Evolutionary conservation across 2,329 filamentous ascomycete species (phyloP).

Genomic region (Aspergillus arachidicola): DNA sequence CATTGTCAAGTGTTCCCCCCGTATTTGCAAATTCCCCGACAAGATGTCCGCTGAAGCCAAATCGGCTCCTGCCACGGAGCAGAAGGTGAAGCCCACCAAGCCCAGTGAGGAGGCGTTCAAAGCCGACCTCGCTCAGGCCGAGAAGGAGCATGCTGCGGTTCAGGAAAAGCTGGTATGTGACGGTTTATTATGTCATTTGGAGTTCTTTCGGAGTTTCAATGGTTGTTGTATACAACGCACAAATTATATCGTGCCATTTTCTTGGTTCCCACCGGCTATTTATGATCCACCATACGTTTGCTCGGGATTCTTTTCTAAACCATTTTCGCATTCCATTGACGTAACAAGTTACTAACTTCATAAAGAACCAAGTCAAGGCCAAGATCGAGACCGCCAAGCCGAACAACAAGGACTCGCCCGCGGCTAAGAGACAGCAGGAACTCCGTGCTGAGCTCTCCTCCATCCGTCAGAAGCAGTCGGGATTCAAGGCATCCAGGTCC

Average conservation of each 20-base stretch:
- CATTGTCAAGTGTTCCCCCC: slow-evolving; percentile 3
- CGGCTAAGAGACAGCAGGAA: slow-evolving; percentile 81
- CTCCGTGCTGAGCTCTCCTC: slow-evolving; percentile 78
- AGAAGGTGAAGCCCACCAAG: slow-evolving; percentile 70
- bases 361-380: slow-evolving; percentile 82
- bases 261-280: not conserved
- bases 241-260: too few species aligned
- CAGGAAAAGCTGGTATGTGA: slow-evolving; percentile 66
- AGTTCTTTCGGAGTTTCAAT: slow-evolving; percentile 2
- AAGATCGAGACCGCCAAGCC: slow-evolving; percentile 84
- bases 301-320: not conserved
- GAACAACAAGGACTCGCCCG: slow-evolving; percentile 78
- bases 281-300: not conserved
- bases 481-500: slow-evolving; percentile 79
- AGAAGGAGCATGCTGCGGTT: slow-evolving; percentile 81
- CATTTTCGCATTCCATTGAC: slow-evolving; percentile 4
- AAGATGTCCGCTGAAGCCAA: slow-evolving; percentile 39
- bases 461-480: slow-evolving; percentile 85
- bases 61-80: slow-evolving; percentile 38
- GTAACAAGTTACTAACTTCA: slow-evolving; percentile 18
- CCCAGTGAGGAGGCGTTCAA: slow-evolving; percentile 87
- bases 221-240: slow-evolving; percentile 4
- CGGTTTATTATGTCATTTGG: slow-evolving; percentile 4
- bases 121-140: slow-evolving; percentile 73
- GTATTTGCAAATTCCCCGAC: slow-evolving; percentile 3